Base-by-base conservation (phyloP, 2,329 filamentous ascomycete genomes). In the Alternaria infectoria region DNA sequence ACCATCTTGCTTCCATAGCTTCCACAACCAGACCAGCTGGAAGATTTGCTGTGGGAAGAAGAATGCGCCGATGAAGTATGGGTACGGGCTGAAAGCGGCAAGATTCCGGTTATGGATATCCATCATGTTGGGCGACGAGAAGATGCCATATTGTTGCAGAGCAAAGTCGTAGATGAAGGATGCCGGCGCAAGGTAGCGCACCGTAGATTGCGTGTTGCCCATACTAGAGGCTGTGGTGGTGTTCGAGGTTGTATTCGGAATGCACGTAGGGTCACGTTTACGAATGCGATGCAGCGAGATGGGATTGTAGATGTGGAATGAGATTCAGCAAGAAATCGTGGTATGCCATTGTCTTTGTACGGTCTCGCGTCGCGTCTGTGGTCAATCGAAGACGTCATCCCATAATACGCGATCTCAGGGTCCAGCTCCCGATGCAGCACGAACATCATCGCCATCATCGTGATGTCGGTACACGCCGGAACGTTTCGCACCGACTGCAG, bases 21-120 rank as follows among this genome's bases (percentile, higher is more conserved):
- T 82, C 77, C 86, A 89, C 6, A 89, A 76, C 86, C 86, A 89
- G 3, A 79, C 82, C 3, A 88, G 70, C 74, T 89, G 86, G 72
- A 88, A 84, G 5, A 88, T 70, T 72, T 89, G 86, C 72, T 89
- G 86, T 0, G 86, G 86, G 73, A 87, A 87, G 81, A 89, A 89
- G 80, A 89, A 89, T 15, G 79, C 85, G 0, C 80, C 87, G 64
- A 89, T 88, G 76, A 88, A 87, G 70, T 82, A 86, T 1, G 87
- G 86, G 61, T 88, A 84, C 0, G 87, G 87, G 1, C 81, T 85
- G 79, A 86, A 89, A 71, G 88, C 88, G 1, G 86, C 87, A 6
- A 88, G 77, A 70, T 89, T 87, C 30, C 77, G 77, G 69, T 88
- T 83, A 72, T 89, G 86, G 30, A 88, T 80, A 54, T 88, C 84